Conservation (phyloP, 805 yeast species). For the Schwanniomyces polymorphus region DNA sequence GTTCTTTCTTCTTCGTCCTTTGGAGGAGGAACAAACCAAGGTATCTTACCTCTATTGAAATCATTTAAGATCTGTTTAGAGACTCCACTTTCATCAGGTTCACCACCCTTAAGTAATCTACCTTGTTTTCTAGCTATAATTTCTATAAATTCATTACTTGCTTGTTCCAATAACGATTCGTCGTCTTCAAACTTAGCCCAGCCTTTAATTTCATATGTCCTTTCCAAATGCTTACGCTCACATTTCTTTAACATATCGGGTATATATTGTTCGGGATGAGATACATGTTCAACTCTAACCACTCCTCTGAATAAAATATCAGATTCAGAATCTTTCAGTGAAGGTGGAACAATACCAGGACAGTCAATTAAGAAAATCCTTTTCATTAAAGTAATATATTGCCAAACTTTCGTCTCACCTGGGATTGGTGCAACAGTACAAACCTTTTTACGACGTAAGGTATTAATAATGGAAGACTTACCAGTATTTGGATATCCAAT, state of each 20-base stretch:
- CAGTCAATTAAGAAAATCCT: slow-evolving; percentile 93
- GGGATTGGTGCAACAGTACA: slow-evolving; percentile 98
- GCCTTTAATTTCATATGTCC: slow-evolving; percentile 92
- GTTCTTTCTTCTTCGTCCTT: slow-evolving; percentile 58
- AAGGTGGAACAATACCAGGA: slow-evolving; percentile 99
- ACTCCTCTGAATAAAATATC: slow-evolving; percentile 96
- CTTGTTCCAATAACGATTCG: slow-evolving; percentile 46
- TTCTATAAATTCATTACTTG: slow-evolving; percentile 74
- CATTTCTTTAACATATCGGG: slow-evolving; percentile 85
- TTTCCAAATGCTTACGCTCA: slow-evolving; percentile 84
- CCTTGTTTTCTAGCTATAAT: slow-evolving; percentile 91
- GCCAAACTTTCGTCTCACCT: slow-evolving; percentile 99
- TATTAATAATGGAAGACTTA: slow-evolving; percentile 92
- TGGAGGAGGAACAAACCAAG: slow-evolving; percentile 97
- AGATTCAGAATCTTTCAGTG: slow-evolving; percentile 82
- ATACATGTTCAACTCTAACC: slow-evolving; percentile 96
- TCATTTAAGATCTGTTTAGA: slow-evolving; percentile 89
- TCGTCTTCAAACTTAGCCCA: slow-evolving; percentile 60
- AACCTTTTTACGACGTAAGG: slow-evolving; percentile 90
- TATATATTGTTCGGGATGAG: slow-evolving; percentile 92
- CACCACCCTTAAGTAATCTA: slow-evolving; percentile 92
- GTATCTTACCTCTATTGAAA: slow-evolving; percentile 95
- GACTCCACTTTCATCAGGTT: slow-evolving; percentile 93
- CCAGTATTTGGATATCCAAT: slow-evolving; percentile 99
- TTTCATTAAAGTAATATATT: slow-evolving; percentile 95